Evolutionary conservation across 2,329 filamentous ascomycete species (phyloP).

Genomic region (Scedosporium dehoogii): DNA sequence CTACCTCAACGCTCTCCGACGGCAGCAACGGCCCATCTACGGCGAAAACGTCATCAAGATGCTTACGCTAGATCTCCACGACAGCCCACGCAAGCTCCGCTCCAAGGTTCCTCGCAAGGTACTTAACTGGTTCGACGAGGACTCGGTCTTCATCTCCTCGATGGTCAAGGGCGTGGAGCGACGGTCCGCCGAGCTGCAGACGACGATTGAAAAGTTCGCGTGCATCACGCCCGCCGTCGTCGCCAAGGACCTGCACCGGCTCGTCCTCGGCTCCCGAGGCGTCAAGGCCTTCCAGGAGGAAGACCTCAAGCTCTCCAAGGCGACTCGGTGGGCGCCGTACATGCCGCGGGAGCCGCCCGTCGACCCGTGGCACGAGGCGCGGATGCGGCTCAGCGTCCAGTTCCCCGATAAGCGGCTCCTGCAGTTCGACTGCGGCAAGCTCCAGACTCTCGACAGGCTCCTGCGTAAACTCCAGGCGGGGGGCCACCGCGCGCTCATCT

Average conservation of each 20-base stretch:
- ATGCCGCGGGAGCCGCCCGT: conserved; percentile 44
- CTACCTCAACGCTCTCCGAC: conserved; percentile 70
- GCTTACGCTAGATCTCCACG: conserved; percentile 53
- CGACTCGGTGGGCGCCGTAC: conserved; percentile 44
- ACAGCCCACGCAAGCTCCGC: conserved; percentile 47
- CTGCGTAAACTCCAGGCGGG: conserved; percentile 79
- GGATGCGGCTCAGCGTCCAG: conserved; percentile 86
- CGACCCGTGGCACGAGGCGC: conserved; percentile 89
- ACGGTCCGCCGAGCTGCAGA: conserved; percentile 62
- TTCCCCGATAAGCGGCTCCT: conserved; percentile 95
- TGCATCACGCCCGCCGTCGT: conserved; percentile 87
- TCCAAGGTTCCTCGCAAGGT: conserved; percentile 53
- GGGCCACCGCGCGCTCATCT: conserved; percentile 90
- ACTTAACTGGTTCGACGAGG: conserved; percentile 66
- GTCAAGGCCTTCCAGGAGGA: conserved; percentile 46
- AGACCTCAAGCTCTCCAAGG: conserved; percentile 47
- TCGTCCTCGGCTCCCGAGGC: conserved; percentile 54
- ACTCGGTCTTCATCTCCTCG: conserved; percentile 50
- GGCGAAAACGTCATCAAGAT: conserved; percentile 69
- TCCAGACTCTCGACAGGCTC: conserved; percentile 79
- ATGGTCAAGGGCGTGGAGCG: conserved; percentile 68
- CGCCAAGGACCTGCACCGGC: conserved; percentile 62
- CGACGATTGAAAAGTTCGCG: conserved; percentile 74
- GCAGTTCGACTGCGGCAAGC: conserved; percentile 95
- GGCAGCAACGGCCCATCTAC: conserved; percentile 72